phyloP scores from a whole-genome alignment of 1,284 basidiomycete species.

The Fistulina hepatica region DNA sequence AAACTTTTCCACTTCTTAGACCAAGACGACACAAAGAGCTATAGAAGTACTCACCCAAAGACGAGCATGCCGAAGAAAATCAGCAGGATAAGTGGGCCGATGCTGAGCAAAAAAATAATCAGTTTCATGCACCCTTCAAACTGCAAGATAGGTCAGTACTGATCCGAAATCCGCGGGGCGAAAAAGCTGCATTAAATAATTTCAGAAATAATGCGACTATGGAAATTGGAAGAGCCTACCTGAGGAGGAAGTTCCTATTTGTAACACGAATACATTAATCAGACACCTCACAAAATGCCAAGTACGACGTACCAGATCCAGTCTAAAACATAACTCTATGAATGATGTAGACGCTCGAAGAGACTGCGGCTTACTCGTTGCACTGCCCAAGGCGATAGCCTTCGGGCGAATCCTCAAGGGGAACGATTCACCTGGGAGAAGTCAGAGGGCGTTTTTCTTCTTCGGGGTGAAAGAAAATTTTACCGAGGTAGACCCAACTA shows the following conservation, averaged over 20 bases:
- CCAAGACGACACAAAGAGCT: constrained; percentile 37
- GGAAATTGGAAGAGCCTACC: constrained; percentile 2
- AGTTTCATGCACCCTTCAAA: no score
- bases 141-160: no score
- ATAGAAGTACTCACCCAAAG: constrained; percentile 52
- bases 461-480: neutral
- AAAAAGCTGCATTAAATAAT: no score
- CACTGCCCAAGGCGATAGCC: constrained; percentile 59
- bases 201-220: no score
- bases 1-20: constrained; percentile 16
- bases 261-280: no score
- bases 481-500: neutral
- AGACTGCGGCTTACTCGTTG: constrained; percentile 28
- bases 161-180: no score
- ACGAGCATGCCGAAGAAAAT: constrained; percentile 70
- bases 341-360: neutral
- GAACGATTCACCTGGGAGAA: constrained; percentile 32
- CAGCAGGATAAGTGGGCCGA: constrained; percentile 66
- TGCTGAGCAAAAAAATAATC: constrained; percentile 24
- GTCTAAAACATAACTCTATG: constrained; percentile 16
- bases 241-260: no score
- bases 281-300: no score
- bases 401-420: constrained; percentile 71
- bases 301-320: constrained; percentile 50
- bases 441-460: neutral